Base-by-base conservation (phyloP, 2,329 filamentous ascomycete genomes). In the Penicillium freii region DNA sequence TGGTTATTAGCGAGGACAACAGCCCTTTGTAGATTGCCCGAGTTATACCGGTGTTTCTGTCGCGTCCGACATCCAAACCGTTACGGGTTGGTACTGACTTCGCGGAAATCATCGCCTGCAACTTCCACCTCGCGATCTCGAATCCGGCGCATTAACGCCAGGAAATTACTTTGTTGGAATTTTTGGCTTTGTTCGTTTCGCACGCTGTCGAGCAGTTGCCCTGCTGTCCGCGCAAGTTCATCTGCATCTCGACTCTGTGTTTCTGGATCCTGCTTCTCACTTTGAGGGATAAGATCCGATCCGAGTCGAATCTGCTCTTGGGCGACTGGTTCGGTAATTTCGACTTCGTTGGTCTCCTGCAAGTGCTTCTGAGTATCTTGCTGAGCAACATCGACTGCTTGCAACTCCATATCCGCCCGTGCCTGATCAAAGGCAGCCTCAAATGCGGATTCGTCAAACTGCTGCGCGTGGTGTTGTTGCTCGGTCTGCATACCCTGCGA, bases 161-260 rank as follows among this genome's bases (percentile, higher is more conserved):
- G 75, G 68, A 95, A 95, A 57, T 84, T 84, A 63, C 89, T 92
- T 68, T 92, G 85, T 66, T 86, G 84, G 73, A 94, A 94, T 69
- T 93, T 93, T 46, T 85, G 77, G 54, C 83, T 87, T 57, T 84
- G 82, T 64, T 93, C 87, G 65, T 87, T 79, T 21, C 84, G 80
- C 13, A 95, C 84, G 38, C 84, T 86, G 53, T 87, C 81, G 5
- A 94, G 78, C 4, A 95, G 79, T 57, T 87, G 80, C 17, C 84
- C 86, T 5, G 91, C 91, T 1, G 89, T 92, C 40, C 80, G 80
- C 21, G 89, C 87, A 29, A 94, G 81, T 44, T 89, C 89, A 61
- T 91, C 85, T 25, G 85, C 81, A 51, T 87, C 81, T 23, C 76
- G 72, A 42, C 67, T 63, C 62, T 73, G 67, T 38, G 71, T 58